Evolutionary conservation across 768 basidiomycete species (phyloP), one percentile per base, ranked within the genome.

Genomic region (Pleurotus giganteus): DNA sequence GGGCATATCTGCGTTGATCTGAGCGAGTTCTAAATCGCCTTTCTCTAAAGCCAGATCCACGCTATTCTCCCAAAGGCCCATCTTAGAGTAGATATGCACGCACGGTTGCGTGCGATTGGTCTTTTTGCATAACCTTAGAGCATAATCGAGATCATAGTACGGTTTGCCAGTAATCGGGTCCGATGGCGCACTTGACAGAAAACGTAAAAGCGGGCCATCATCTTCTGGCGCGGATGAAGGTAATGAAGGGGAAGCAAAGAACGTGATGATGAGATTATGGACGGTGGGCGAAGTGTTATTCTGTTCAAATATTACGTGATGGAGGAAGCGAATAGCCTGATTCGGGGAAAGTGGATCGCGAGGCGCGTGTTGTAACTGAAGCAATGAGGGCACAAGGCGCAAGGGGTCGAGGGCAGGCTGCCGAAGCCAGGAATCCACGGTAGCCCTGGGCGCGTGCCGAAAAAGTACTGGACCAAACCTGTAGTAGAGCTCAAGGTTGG

Each of bases 81-180:
- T 94, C 73, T 96, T 92, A 6, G 93, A 89, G 71, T 98, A 99
- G 46, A 99, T 94, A 62, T 92, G 89, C 32, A 98, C 94, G 68
- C 95, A 98, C 6, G 95, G 85, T 62, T 92, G 91, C 12, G 84
- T 89, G 37, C 91, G 75, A 7, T 85, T 82, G 32, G 88, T 78
- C 62, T 84, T 82, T 66, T 92, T 95, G 76, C 95, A 98, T 41
- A 98, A 70, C 15, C 97, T 84, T 54, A 99, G 68, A 1, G 97
- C 97, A 67, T 98, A 99, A 71, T 99, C 97, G 45, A 99, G 82
- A 63, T 98, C 94, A 69, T 94, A 98, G 67, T 94, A 96, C 2
- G 96, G 96, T 65, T 85, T 86, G 4, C 83, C 84, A 0, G 91
- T 92, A 27, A 89, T 68, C 0, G 93, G 88, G 66, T 98, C 85